Percentiles rank a stretch among this genome's conserved stretches.
Conservation (phyloP, 2,329 filamentous ascomycete genomes). For the Leptographium flavum region DNA sequence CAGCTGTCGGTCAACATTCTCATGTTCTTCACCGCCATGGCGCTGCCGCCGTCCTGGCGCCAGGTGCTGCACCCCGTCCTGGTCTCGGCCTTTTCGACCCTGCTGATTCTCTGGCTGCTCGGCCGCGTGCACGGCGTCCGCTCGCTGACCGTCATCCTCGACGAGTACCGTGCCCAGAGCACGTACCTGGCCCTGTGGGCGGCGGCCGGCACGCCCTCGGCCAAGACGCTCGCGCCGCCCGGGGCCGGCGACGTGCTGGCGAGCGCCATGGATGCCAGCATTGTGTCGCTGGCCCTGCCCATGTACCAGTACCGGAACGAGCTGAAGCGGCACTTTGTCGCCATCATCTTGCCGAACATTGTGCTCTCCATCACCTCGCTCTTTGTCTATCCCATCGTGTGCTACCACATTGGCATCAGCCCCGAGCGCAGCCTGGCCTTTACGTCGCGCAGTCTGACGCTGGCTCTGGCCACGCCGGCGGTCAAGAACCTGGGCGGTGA, state of each 20-base stretch:
- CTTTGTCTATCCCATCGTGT: constrained; percentile 42
- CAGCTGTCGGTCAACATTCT: constrained; percentile 34
- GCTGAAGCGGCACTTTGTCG: constrained; percentile 35
- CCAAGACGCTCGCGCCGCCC: constrained; percentile 18
- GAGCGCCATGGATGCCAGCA: constrained; percentile 40
- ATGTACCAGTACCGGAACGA: constrained; percentile 48
- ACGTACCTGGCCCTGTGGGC: constrained; percentile 39
- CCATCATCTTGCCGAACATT: constrained; percentile 39
- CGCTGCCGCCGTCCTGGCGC: constrained; percentile 32
- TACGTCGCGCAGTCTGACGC: constrained; percentile 39
- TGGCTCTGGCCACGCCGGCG: constrained; percentile 44
- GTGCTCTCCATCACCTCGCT: constrained; percentile 36
- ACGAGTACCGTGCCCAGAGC: constrained; percentile 34
- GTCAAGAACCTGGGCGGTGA: constrained; percentile 43
- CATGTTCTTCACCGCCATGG: constrained; percentile 33
- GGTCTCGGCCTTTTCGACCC: constrained; percentile 36
- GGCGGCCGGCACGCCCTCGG: constrained; percentile 3
- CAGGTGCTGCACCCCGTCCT: constrained; percentile 44
- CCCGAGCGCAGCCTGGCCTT: constrained; percentile 38
- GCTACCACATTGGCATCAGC: constrained; percentile 38
- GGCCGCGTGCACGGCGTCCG: constrained; percentile 27
- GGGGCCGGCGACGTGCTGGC: constrained; percentile 44
- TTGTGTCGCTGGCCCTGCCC: constrained; percentile 43
- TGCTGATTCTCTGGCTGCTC: constrained; percentile 38
- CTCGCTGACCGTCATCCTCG: constrained; percentile 25